Evolutionary conservation across 2,329 filamentous ascomycete species (phyloP), one percentile per base, ranked within the genome.

Genomic region (Aplosporella prunicola): DNA sequence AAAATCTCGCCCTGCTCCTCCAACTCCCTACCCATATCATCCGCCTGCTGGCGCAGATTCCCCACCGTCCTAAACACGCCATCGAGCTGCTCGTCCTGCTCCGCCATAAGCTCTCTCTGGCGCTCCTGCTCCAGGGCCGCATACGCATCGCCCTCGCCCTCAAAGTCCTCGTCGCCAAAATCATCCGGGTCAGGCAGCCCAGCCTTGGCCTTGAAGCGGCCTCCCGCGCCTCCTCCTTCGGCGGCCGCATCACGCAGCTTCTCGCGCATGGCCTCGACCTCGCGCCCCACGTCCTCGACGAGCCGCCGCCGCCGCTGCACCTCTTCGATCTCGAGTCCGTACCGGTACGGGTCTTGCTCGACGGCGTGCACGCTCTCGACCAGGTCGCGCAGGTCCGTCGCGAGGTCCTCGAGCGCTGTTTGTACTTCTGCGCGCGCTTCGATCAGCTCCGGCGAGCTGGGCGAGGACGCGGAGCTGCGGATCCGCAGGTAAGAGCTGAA

Each of bases 401-500:
- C 76, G 20, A 91, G 77, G 17, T 80, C 69, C 32, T 71, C 67
- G 39, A 91, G 74, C 16, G 80, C 89, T 35, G 81, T 78, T 54
- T 83, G 76, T 42, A 98, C 84, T 58, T 98, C 91, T 28, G 62
- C 58, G 40, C 76, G 74, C 5, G 76, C 70, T 64, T 80, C 75
- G 29, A 68, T 60, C 13, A 80, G 71, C 57, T 80, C 76, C 9
- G 86, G 87, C 13, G 84, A 88, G 28, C 71, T 69, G 10, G 79
- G 65, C 7, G 76, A 73, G 26, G 79, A 80, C 42, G 80, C 75
- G 17, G 93, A 80, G 30, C 87, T 91, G 55, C 87, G 85, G 64
- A 98, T 98, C 56, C 91, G 89, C 28, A 94, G 75, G 68, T 94
- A 98, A 11, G 88, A 95, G 46, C 83, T 80, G 70, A 95, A 95